Evolutionary conservation across 441 rosid genomes (phyloP).

Genomic region (Brassica hybrid): DNA sequence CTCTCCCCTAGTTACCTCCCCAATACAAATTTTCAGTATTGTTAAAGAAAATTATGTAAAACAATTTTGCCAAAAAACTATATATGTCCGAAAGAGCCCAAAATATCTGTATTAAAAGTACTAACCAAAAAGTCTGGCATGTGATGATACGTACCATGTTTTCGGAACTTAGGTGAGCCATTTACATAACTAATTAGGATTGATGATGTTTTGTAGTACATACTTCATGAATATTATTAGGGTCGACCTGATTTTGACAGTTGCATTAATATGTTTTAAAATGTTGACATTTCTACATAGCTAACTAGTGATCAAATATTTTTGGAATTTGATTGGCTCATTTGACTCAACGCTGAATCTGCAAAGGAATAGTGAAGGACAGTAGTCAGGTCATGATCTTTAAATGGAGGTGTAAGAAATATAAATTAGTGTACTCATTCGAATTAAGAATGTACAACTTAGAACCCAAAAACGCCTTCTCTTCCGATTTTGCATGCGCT

Average conservation of each 20-base stretch:
- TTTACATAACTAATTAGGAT: background rate
- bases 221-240: background rate
- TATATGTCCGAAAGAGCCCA: conserved; percentile 3
- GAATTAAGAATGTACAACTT: background rate
- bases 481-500: background rate
- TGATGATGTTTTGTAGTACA: background rate
- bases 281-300: background rate
- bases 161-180: background rate
- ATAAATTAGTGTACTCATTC: background rate
- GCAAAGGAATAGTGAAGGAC: background rate
- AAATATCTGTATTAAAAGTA: conserved; percentile 1
- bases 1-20: conserved; percentile 6
- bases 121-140: conserved; percentile 27
- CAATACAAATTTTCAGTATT: background rate
- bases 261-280: background rate
- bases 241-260: background rate
- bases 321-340: too few species aligned
- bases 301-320: too few species aligned
- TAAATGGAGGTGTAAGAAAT: background rate
- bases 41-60: background rate
- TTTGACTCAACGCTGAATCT: too few species aligned
- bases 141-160: conserved; percentile 19
- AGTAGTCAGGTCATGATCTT: background rate
- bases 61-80: background rate
- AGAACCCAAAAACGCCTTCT: background rate